Conservation (phyloP, 2,329 filamentous ascomycete genomes). For the Lasiodiplodia theobromae region DNA sequence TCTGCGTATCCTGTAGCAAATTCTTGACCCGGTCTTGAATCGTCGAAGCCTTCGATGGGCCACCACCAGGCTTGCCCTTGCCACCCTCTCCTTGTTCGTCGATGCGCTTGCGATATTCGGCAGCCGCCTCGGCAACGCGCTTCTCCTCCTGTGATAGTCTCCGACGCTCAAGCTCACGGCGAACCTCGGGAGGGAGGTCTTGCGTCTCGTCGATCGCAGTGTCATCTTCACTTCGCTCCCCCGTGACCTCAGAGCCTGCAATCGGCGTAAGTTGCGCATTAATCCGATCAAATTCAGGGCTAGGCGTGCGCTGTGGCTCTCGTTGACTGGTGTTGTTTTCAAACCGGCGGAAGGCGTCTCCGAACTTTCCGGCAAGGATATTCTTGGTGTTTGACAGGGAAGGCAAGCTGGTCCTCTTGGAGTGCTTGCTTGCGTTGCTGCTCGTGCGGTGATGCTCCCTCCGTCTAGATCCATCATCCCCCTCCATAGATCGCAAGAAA, state of each 20-base stretch:
- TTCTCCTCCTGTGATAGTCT: slow-evolving; percentile 86
- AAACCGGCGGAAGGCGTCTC: slow-evolving; percentile 92
- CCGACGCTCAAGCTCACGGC: slow-evolving; percentile 84
- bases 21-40: slow-evolving; percentile 93
- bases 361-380: slow-evolving; percentile 86
- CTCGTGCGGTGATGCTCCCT: slow-evolving; percentile 61
- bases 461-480: slow-evolving; percentile 60
- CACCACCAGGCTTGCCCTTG: slow-evolving; percentile 44
- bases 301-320: slow-evolving; percentile 39
- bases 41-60: slow-evolving; percentile 68
- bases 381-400: slow-evolving; percentile 78
- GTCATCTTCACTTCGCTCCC: slow-evolving; percentile 71
- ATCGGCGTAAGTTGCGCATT: slow-evolving; percentile 65
- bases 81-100: slow-evolving; percentile 64
- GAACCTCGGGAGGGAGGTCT: slow-evolving; percentile 83
- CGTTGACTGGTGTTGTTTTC: slow-evolving; percentile 61
- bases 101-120: slow-evolving; percentile 82
- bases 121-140: slow-evolving; percentile 85
- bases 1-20: slow-evolving; percentile 73
- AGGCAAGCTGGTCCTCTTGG: slow-evolving; percentile 77
- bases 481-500: slow-evolving; percentile 78
- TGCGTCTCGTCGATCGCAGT: slow-evolving; percentile 70
- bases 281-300: slow-evolving; percentile 37
- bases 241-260: slow-evolving; percentile 76
- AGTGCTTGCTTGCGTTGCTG: slow-evolving; percentile 65